Evolutionary conservation across 441 rosid genomes (phyloP).

Genomic region (Viola pubescens): DNA sequence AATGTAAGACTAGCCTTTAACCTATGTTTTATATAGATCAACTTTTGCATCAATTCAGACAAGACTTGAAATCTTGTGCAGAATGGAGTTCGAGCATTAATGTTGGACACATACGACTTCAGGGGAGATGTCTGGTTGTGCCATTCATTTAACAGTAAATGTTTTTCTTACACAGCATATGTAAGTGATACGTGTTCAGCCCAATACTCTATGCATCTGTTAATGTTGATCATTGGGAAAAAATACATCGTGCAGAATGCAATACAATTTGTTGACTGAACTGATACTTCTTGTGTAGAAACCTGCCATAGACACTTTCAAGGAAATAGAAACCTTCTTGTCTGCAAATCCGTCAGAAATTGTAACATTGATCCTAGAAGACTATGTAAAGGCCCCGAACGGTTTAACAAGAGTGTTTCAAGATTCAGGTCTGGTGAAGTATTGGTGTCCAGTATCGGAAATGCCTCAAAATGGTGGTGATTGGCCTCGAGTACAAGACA

Average conservation of each 20-base stretch:
- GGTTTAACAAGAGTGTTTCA: constrained; percentile 59
- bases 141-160: constrained; percentile 58
- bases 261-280: too few relatives aligned
- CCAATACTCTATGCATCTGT: background rate
- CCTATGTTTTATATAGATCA: background rate
- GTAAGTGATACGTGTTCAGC: constrained; percentile 26
- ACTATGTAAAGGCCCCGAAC: constrained; percentile 60
- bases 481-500: constrained; percentile 79
- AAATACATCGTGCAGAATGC: background rate
- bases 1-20: constrained; percentile 27
- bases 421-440: constrained; percentile 63
- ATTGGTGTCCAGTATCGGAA: constrained; percentile 59
- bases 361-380: constrained; percentile 72
- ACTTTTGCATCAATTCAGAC: too few relatives aligned
- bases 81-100: constrained; percentile 80
- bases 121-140: constrained; percentile 79
- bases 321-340: constrained; percentile 61
- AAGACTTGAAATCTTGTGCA: constrained; percentile 6
- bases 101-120: constrained; percentile 85
- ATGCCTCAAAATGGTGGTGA: constrained; percentile 66
- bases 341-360: constrained; percentile 55
- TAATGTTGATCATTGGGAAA: background rate
- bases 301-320: constrained; percentile 56
- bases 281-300: constrained; percentile 24
- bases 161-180: constrained; percentile 63